phyloP scores from a whole-genome alignment of 1,284 basidiomycete species.

The Fistulinella staudtii region DNA sequence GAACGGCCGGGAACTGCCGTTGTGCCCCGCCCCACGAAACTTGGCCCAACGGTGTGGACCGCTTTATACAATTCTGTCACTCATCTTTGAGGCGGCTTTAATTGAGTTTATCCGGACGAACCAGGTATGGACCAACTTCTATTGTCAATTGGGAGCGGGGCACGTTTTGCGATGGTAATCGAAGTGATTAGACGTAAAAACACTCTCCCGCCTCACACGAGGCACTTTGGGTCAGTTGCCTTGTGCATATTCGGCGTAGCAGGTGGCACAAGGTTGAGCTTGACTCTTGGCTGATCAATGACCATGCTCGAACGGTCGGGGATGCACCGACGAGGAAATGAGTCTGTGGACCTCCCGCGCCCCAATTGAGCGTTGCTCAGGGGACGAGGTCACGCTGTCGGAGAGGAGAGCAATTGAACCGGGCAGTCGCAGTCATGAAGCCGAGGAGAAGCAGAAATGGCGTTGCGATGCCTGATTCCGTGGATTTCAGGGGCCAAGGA shows the following conservation, averaged over 20 bases:
- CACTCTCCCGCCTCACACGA: constrained; percentile 2
- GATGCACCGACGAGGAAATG: background rate
- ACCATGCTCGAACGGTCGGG: background rate
- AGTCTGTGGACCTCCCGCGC: background rate
- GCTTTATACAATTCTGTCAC: background rate
- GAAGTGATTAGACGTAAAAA: constrained; percentile 15
- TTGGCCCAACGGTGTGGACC: background rate
- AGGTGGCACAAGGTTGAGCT: background rate
- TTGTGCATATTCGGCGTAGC: background rate
- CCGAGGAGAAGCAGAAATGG: background rate
- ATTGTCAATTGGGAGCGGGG: constrained; percentile 8
- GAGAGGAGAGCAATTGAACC: background rate
- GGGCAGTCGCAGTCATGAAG: background rate
- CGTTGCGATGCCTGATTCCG: no score
- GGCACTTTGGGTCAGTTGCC: background rate
- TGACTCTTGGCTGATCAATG: background rate
- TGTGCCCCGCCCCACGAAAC: no score
- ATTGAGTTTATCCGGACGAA: constrained; percentile 6
- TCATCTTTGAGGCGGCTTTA: background rate
- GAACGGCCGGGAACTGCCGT: constrained; percentile 10
- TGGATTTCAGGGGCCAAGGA: no score
- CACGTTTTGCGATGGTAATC: constrained; percentile 15
- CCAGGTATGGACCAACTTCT: constrained; percentile 6
- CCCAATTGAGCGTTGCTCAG: no score
- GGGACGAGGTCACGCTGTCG: background rate